Base-by-base conservation (phyloP, 1,284 basidiomycete species). In the Schizophyllum commune region DNA sequence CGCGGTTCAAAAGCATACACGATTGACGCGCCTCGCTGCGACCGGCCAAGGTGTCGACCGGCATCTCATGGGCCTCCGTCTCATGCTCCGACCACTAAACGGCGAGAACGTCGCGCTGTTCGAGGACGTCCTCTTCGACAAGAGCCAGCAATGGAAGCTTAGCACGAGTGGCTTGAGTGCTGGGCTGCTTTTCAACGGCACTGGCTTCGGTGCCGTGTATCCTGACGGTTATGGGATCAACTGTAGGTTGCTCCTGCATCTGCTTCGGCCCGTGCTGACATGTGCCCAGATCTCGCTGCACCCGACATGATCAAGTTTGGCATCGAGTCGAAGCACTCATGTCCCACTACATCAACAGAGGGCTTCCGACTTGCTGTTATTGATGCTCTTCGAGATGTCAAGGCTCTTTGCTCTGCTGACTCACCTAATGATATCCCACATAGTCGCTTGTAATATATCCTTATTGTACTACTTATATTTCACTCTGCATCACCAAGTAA, bases 181-280 rank as follows among this genome's bases (percentile, higher is more conserved):
- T 20, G 96, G 96, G 0, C 82, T 89, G 68, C 80, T 90, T 58
- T 98, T 98, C 76, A 85, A 86, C 58, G 96, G 96, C 1, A 98
- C 95, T 6, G 96, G 95, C 6, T 96, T 96, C 72, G 92, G 94
- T 8, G 76, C 92, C 2, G 74, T 78, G 5, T 94, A 88, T 75
- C 79, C 83, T 34, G 89, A 95, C 76, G 94, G 94, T 5, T 96
- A 95, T 77, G 94, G 94, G 1, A 89, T 96, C 68, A 96, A 93
- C 71, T 96, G 92, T 94, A 71, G 69, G 89, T 79, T n/a, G 59
- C 39, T 39, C 32, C 15, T 21, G 11, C 58, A 17, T 62, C 39
- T 56, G 27, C 27, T 27, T 27, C 27, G 57, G 55, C 39, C 17
- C 53, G 8, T 61, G 47, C 32, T 68, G 57, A 59, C 52, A 22